These are phyloP conservation scores for Hemisphaericaspora xylanilytica DNA, from an alignment of 1,139 yeast genomes.

Conservation along the genomic window DNA sequence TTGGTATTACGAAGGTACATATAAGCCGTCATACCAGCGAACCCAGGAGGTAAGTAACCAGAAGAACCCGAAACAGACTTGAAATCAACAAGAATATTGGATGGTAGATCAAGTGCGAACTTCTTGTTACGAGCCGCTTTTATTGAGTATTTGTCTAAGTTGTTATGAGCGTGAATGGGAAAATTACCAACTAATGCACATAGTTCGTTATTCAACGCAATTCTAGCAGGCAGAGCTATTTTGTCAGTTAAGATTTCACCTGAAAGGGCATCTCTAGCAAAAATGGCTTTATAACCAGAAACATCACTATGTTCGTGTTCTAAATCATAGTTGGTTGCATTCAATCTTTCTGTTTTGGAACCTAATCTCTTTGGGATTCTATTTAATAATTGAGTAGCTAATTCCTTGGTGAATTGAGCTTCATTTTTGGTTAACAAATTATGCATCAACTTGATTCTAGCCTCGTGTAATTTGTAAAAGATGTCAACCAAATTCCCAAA, in stretches of 20 bases:
- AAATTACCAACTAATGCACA: constrained; percentile 74
- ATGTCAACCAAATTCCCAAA: constrained; percentile 53
- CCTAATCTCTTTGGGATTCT: constrained; percentile 68
- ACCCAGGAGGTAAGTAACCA: constrained; percentile 63
- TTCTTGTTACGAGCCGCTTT: constrained; percentile 46
- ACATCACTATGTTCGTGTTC: constrained; percentile 54
- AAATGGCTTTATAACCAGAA: constrained; percentile 71
- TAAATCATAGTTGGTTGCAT: constrained; percentile 38
- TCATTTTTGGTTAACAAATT: constrained; percentile 62
- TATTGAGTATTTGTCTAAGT: constrained; percentile 33
- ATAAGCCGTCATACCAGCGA: constrained; percentile 69
- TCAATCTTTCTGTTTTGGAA: constrained; percentile 43
- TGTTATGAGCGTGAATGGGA: constrained; percentile 50
- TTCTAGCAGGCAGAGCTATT: constrained; percentile 47
- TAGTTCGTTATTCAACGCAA: constrained; percentile 68
- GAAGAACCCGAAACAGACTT: constrained; percentile 67
- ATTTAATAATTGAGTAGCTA: constrained; percentile 58
- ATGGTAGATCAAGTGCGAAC: constrained; percentile 56
- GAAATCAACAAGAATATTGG: constrained; percentile 79
- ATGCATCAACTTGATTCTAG: constrained; percentile 57
- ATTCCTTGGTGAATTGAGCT: constrained; percentile 51
- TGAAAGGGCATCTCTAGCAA: constrained; percentile 58
- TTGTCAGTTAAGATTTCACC: constrained; percentile 60
- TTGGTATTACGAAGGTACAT: constrained; percentile 67
- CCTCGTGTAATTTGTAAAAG: constrained; percentile 60